Conservation (phyloP, 345 rosid species). For the Hibiscus syriacus region DNA sequence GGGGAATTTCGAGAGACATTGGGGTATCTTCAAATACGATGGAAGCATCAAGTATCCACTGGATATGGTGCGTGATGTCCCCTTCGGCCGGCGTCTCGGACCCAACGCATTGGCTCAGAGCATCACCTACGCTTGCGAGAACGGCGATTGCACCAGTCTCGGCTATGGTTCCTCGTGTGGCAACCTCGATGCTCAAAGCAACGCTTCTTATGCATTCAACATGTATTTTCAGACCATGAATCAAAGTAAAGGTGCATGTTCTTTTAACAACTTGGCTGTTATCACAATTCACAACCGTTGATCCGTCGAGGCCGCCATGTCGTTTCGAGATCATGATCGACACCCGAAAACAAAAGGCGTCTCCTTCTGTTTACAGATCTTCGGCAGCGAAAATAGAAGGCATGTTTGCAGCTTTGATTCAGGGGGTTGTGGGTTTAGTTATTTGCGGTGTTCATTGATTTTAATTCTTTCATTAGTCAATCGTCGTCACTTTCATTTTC, state of each 20-base stretch:
- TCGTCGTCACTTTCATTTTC: not conserved
- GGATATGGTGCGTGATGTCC: conserved; percentile 57
- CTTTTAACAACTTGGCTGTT: conserved; percentile 28
- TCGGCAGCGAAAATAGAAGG: conserved; percentile 6
- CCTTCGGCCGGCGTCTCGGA: conserved; percentile 33
- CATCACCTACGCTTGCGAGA: conserved; percentile 46
- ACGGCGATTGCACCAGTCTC: conserved; percentile 67
- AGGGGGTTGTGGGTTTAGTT: conserved; percentile 7
- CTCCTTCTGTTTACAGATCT: conserved; percentile 18
- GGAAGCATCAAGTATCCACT: conserved; percentile 60
- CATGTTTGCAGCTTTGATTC: conserved; percentile 2
- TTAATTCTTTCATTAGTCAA: not conserved
- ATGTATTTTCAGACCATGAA: conserved; percentile 65
- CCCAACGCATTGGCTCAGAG: conserved; percentile 21
- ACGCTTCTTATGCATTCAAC: conserved; percentile 78
- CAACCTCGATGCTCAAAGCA: conserved; percentile 29
- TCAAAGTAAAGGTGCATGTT: conserved; percentile 48
- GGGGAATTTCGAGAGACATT: conserved; percentile 35
- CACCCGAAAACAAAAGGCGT: conserved; percentile 25
- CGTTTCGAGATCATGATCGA: conserved; percentile 63
- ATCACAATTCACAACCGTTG: conserved; percentile 42
- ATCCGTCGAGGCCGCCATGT: conserved; percentile 52
- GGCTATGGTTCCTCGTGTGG: conserved; percentile 60
- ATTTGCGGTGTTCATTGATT: conserved; percentile 8
- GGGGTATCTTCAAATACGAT: conserved; percentile 73